These are phyloP conservation scores for Colletotrichum sp. DNA, from an alignment of 2,329 filamentous ascomycete species.

Conservation along the genomic window DNA sequence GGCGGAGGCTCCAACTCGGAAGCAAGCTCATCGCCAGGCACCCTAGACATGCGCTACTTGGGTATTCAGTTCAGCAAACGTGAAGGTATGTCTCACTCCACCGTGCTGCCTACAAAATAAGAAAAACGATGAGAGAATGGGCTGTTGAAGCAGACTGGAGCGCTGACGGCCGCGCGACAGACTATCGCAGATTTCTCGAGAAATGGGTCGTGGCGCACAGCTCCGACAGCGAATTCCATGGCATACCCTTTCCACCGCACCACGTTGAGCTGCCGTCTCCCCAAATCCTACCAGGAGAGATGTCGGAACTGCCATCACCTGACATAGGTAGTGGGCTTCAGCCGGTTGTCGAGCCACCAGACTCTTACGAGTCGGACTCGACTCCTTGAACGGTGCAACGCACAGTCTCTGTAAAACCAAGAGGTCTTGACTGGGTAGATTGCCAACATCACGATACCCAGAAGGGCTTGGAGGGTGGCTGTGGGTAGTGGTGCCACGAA, in stretches of 20 bases:
- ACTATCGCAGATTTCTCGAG: conserved; percentile 51
- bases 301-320: conserved; percentile 21
- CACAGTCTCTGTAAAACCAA: background rate
- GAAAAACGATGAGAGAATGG: background rate
- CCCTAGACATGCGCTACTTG: conserved; percentile 51
- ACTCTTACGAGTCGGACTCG: conserved; percentile 19
- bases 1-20: conserved; percentile 24
- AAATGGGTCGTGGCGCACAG: conserved; percentile 51
- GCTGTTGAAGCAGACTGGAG: background rate
- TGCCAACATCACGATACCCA: background rate
- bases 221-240: conserved; percentile 50
- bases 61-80: conserved; percentile 54
- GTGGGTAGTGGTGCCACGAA: conserved; percentile 5
- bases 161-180: conserved; percentile 28
- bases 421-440: background rate
- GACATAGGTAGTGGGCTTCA: conserved; percentile 27
- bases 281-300: conserved; percentile 40
- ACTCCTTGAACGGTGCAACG: background rate
- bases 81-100: conserved; percentile 41
- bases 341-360: conserved; percentile 32
- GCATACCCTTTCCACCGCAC: conserved; percentile 49
- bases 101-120: background rate
- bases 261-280: conserved; percentile 53
- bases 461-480: background rate
- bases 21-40: conserved; percentile 23